Percentiles rank a stretch among this genome's conserved stretches.
These are phyloP conservation scores for Biscogniauxia mediterranea DNA, from an alignment of 2,329 filamentous ascomycete species.

Conservation along the genomic window DNA sequence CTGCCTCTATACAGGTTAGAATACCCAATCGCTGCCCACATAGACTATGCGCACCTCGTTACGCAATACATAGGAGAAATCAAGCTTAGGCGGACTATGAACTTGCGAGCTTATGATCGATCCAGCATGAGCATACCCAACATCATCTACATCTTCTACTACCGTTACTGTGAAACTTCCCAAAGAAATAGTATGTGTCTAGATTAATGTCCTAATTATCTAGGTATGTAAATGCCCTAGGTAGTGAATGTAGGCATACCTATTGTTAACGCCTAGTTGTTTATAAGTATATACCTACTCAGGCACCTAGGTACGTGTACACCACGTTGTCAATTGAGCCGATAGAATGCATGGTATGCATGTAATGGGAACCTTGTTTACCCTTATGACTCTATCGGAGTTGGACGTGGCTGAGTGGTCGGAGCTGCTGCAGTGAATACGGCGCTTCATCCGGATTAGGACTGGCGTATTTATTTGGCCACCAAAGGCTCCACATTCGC, in stretches of 20 bases:
- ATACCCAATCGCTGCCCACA: background rate
- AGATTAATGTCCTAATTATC: no score
- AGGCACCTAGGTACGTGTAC: background rate
- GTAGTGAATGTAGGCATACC: no score
- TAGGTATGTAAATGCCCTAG: no score
- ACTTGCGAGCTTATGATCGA: background rate
- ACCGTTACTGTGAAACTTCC: background rate
- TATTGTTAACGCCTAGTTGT: no score
- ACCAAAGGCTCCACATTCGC: background rate
- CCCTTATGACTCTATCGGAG: background rate
- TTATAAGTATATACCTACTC: no score
- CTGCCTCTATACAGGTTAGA: background rate
- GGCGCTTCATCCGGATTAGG: background rate
- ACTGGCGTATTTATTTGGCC: background rate
- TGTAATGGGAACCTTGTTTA: background rate
- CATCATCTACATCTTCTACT: background rate
- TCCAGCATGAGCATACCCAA: no score
- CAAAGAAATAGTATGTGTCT: no score
- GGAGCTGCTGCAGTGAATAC: no score
- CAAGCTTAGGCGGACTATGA: background rate
- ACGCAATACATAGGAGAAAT: background rate
- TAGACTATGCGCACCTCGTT: background rate
- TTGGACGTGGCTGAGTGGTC: background rate
- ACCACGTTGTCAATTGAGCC: background rate
- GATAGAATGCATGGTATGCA: background rate